phyloP scores from a whole-genome alignment of 176 grass and related monocot genomes.

The Oropetium thomaeum region DNA sequence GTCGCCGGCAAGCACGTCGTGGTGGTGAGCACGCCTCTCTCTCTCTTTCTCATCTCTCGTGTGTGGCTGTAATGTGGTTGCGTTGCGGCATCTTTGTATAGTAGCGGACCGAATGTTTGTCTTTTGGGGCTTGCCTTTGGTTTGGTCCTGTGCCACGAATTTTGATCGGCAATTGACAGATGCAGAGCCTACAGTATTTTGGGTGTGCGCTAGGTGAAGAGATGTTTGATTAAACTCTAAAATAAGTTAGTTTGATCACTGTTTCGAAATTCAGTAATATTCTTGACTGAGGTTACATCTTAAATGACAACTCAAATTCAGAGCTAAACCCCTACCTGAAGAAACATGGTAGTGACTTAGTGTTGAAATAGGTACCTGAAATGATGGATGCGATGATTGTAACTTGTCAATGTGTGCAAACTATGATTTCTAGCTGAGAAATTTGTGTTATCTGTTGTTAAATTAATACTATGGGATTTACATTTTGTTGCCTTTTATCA shows the following conservation, averaged over 20 bases:
- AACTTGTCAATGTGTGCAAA: not conserved
- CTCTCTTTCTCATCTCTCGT: not conserved
- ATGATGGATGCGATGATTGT: not conserved
- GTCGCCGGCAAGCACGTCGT: constrained; percentile 79
- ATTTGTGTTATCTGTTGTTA: not conserved
- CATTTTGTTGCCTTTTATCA: not conserved
- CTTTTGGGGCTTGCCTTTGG: not conserved
- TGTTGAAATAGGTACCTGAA: not conserved
- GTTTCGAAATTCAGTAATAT: not conserved
- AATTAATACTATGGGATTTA: not conserved
- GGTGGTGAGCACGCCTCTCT: constrained; percentile 37
- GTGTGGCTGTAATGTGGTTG: not conserved
- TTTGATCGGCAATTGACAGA: too few species aligned
- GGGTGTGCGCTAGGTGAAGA: not conserved
- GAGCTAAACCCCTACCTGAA: not conserved
- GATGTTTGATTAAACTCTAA: not conserved
- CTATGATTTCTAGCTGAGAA: not conserved
- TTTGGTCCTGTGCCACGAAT: not conserved
- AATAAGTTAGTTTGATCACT: not conserved
- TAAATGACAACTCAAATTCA: not conserved
- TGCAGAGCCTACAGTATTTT: not conserved
- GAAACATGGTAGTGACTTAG: not conserved
- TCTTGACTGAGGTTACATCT: not conserved
- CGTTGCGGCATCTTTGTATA: not conserved
- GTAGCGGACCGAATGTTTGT: not conserved